Evolutionary conservation across 352 stramenopile genomes (phyloP), one percentile per base, ranked within the genome.

Genomic region (Globisporangium lucens): DNA sequence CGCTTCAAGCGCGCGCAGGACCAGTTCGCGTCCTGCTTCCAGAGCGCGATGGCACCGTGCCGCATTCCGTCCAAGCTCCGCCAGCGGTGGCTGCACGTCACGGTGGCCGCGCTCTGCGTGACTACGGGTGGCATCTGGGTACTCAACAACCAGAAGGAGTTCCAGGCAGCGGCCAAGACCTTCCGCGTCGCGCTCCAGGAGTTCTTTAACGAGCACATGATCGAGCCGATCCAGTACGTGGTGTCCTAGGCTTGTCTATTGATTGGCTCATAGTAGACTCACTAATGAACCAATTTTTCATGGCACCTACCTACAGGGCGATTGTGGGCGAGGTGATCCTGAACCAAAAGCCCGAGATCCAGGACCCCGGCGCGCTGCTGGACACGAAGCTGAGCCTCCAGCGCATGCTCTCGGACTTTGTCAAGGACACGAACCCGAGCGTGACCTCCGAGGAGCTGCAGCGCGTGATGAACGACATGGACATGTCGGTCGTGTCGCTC

Each of bases 281-380:
- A 59, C 6, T 57, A 17, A 59, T 15, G n/a, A 20, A 27, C 27
- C 27, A 22, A 33, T 43, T 35, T 41, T 41, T 15, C 36, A 43
- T 43, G 36, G 17, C 4, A 43, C 36, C 12, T 30, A 24, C 29
- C 56, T 60, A 24, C 41, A 89, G 80, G 61, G 85, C 85, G 3
- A 95, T 95, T 61, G 82, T 93, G 9, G 75, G 65, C 30, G 87
- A 95, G 66, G 76, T 95, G 29, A 73, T 95, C n/a, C 61, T 95
- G 53, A 95, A 93, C 71, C 80, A 93, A 61, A 95, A 93, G 69
- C 76, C 82, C 12, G 82, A 89, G 70, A 95, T 95, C 51, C 87
- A 95, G 65, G 87, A 95, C 63, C 78, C 83, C 0, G 78, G 78
- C n/a, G 85, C 87, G 3, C 65, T 95, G 20, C 69, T 86, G 3